phyloP scores from a whole-genome alignment of 345 rosid species.

The Luvunga scandens region DNA sequence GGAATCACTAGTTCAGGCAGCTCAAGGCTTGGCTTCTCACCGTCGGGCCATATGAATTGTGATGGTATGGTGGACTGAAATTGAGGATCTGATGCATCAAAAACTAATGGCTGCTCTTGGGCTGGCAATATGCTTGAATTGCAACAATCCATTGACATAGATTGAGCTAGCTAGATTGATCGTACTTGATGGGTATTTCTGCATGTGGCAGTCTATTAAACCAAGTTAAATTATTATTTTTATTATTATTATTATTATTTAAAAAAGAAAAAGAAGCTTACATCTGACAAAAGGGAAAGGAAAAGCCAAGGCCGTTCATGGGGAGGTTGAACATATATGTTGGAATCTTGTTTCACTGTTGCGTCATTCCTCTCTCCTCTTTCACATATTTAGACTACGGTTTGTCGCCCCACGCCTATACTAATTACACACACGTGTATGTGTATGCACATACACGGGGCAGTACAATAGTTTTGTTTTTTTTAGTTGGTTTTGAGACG shows the following conservation, averaged over 20 bases:
- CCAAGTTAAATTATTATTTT: neutral
- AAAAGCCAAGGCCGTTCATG: slow-evolving; percentile 21
- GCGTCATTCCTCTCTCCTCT: slow-evolving; percentile 23
- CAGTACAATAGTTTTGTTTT: neutral
- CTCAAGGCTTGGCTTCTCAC: slow-evolving; percentile 53
- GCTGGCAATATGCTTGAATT: slow-evolving; percentile 1
- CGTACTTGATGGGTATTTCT: neutral
- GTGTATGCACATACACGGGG: neutral
- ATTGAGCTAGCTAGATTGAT: neutral
- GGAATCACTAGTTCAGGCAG: slow-evolving; percentile 63
- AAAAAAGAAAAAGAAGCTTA: too few species aligned
- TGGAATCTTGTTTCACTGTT: slow-evolving; percentile 25
- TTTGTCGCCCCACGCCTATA: too few species aligned
- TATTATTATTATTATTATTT: too few species aligned
- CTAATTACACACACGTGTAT: neutral
- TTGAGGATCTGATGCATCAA: slow-evolving; percentile 51
- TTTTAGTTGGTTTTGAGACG: neutral
- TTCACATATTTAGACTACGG: too few species aligned
- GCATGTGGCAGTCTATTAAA: neutral
- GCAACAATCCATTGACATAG: neutral
- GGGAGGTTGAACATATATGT: slow-evolving; percentile 17
- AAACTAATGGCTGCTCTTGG: slow-evolving; percentile 27
- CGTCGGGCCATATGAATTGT: slow-evolving; percentile 85
- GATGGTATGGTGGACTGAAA: slow-evolving; percentile 53
- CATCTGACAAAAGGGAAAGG: neutral